Evolutionary conservation across 306 rosid genomes (phyloP).

Genomic region (Sindora glabra): DNA sequence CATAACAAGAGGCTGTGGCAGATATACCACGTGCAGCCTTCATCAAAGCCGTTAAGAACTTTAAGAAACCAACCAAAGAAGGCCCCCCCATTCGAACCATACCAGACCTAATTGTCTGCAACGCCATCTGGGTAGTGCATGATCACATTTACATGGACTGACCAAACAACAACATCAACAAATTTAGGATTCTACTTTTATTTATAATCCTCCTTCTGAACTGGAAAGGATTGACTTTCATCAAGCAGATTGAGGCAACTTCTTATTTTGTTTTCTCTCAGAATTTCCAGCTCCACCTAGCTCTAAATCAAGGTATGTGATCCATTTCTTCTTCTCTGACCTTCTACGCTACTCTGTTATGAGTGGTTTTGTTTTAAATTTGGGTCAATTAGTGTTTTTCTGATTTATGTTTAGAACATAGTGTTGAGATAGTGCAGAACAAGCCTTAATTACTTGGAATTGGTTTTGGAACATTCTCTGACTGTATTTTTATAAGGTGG

Average conservation of each 20-base stretch:
- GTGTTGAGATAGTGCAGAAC: no score
- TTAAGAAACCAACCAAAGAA: slow-evolving; percentile 15
- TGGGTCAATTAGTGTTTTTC: no score
- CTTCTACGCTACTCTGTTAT: no score
- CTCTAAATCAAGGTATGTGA: slow-evolving; percentile 31
- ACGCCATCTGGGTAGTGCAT: not conserved
- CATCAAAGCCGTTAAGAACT: no score
- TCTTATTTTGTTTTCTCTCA: slow-evolving; percentile 3
- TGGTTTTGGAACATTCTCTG: not conserved
- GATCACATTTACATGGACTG: slow-evolving; percentile 1
- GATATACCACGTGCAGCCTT: slow-evolving; percentile 65
- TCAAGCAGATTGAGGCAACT: slow-evolving; percentile 18
- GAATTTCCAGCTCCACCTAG: not conserved
- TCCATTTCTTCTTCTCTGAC: no score
- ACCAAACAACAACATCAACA: no score
- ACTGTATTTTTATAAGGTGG: no score
- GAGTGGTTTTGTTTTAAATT: no score
- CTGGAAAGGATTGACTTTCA: slow-evolving; percentile 19
- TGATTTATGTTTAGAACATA: no score
- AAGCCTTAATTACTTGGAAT: slow-evolving; percentile 21
- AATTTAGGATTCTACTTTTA: not conserved
- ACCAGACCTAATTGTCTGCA: slow-evolving; percentile 54
- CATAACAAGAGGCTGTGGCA: slow-evolving; percentile 17
- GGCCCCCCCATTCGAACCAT: slow-evolving; percentile 3
- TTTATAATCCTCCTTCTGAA: no score